phyloP scores from a whole-genome alignment of 441 rosid genomes.

The Geranium incanum region DNA sequence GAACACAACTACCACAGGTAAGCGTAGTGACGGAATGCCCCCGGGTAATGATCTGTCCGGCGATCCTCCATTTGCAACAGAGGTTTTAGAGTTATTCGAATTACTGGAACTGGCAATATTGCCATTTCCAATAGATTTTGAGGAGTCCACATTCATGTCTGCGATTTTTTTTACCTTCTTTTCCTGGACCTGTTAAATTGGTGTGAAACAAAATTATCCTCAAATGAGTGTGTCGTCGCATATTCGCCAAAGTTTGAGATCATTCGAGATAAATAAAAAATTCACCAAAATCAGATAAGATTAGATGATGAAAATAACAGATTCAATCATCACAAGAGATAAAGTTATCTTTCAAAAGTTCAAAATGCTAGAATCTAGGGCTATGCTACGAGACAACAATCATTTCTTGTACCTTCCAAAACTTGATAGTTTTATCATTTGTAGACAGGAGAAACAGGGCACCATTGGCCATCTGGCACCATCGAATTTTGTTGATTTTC shows the following conservation, averaged over 20 bases:
- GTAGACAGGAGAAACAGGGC: slow-evolving; percentile 85
- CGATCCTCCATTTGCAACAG: slow-evolving; percentile 57
- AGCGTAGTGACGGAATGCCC: slow-evolving; percentile 75
- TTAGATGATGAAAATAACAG: not conserved
- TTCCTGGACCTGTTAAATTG: slow-evolving; percentile 68
- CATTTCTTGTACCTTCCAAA: not conserved
- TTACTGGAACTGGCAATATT: slow-evolving; percentile 55
- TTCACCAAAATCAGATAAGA: not conserved
- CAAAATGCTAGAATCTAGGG: not conserved
- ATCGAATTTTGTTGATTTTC: slow-evolving; percentile 90
- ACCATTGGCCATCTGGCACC: slow-evolving; percentile 87
- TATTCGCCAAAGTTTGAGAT: not conserved
- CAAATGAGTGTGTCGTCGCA: not conserved
- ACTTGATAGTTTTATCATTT: slow-evolving; percentile 78
- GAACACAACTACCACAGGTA: slow-evolving; percentile 86
- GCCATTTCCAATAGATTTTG: slow-evolving; percentile 60
- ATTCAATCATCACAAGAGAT: not conserved
- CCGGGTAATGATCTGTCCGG: slow-evolving; percentile 47
- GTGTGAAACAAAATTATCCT: not conserved
- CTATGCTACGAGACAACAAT: slow-evolving; percentile 21
- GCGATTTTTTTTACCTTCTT: slow-evolving; percentile 85
- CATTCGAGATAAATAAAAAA: too few species aligned
- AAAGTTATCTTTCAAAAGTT: not conserved
- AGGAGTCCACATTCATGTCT: slow-evolving; percentile 69
- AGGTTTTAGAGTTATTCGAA: slow-evolving; percentile 36